phyloP scores from a whole-genome alignment of 2,329 filamentous ascomycete species.

The Arthrobotrys megalospora region DNA sequence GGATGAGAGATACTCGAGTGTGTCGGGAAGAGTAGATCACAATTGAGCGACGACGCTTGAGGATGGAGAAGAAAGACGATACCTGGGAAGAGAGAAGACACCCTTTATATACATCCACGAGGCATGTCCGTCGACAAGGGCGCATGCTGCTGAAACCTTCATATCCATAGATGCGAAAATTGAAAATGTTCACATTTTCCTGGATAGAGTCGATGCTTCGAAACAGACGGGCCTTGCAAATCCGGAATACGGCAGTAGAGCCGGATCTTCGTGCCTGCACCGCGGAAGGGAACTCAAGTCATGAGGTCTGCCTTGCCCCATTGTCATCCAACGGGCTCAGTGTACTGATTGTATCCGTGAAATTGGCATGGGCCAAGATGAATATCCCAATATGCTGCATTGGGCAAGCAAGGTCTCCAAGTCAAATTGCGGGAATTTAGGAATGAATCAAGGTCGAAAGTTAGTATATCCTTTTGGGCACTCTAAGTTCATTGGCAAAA shows the following conservation, averaged over 20 bases:
- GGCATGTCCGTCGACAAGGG: constrained; percentile 33
- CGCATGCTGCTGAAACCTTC: constrained; percentile 24
- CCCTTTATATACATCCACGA: constrained; percentile 56
- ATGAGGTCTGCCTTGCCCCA: constrained; percentile 30
- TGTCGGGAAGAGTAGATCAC: constrained; percentile 44
- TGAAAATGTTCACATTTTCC: constrained; percentile 47
- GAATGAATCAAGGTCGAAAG: constrained; percentile 32
- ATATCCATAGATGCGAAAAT: constrained; percentile 51
- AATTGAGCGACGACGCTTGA: constrained; percentile 51
- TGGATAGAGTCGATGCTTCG: constrained; percentile 40
- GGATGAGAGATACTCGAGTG: constrained; percentile 30
- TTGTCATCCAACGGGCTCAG: constrained; percentile 20
- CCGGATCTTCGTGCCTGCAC: constrained; percentile 60
- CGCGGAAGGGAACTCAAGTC: constrained; percentile 34
- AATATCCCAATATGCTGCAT: constrained; percentile 10
- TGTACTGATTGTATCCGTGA: constrained; percentile 31
- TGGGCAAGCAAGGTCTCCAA: constrained; percentile 30
- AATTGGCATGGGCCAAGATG: constrained; percentile 39
- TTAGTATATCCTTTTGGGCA: neutral
- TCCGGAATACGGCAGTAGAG: constrained; percentile 48
- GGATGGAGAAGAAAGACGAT: constrained; percentile 47
- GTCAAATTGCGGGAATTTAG: constrained; percentile 55
- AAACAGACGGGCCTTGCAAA: constrained; percentile 16
- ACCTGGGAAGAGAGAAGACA: constrained; percentile 36
- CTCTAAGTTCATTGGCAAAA: neutral